Evolutionary conservation across 202 grass and related monocot genomes (phyloP), one percentile per base, ranked within the genome.

Genomic region (Dendrocalamus latiflorus): DNA sequence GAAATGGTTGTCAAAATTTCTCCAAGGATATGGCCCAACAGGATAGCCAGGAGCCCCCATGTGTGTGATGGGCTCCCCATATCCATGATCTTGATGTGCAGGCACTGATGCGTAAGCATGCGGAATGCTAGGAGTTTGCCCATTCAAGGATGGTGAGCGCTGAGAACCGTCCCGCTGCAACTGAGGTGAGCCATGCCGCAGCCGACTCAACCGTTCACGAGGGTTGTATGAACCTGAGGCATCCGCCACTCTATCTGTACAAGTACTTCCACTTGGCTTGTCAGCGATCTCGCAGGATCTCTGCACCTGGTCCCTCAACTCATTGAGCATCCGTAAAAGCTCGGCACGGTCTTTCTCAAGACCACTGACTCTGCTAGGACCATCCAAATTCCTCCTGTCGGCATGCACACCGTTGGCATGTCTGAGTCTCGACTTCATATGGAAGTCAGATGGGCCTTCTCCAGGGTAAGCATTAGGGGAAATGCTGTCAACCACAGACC

Each of bases 1-100:
- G 76, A 91, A 87, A 84, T 95, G 93, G 80, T 75, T 83, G 54
- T 98, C 89, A 28, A 86, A 91, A 45, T 93, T 92, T 57, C 91
- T 86, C 85, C 87, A 92, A 28, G 90, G 75, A 68, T 90, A 90
- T 13, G 88, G 65, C 1, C 85, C 83, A 44, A 60, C 75, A 74
- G 89, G 87, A 83, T 86, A 92, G 43, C 63, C 71, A 38, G 90
- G 83, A 50, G 85, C 72, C 25, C 86, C 84, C 53, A 87, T 84
- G 22, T 86, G 86, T 75, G 73, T 48, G 36, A 76, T 83, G 9
- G 86, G 83, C 72, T 75, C 87, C 75, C 76, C 77, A 26, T 77
- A 87, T 73, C 75, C 86, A 66, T 68, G 95, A 67, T 79, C 81
- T 66, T 72, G 86, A 68, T 87, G 89, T 81, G 80, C 38, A 49